Evolutionary conservation across 805 yeast genomes (phyloP).

Genomic region (Candida argentea): DNA sequence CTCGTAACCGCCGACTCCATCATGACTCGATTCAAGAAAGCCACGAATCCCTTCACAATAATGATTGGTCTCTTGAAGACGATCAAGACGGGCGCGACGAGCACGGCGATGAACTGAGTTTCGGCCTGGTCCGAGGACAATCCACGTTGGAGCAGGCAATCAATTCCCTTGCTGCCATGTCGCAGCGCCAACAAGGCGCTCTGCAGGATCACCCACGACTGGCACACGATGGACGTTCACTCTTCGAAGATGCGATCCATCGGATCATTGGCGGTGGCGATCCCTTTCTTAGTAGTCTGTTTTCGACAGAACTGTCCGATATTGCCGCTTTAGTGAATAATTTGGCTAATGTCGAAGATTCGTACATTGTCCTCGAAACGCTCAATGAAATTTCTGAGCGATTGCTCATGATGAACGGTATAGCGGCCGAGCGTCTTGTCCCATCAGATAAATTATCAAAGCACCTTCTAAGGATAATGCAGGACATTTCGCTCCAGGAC

Average conservation of each 20-base stretch:
- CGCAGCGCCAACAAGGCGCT: no score
- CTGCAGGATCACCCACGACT: conserved; percentile 1
- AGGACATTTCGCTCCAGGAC: conserved; percentile 38
- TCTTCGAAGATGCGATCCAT: conserved; percentile 23
- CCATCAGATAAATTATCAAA: conserved; percentile 50
- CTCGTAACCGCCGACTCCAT: no score
- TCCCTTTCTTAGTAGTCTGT: conserved; percentile 7
- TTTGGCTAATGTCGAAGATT: conserved; percentile 39
- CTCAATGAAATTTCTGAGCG: conserved; percentile 55
- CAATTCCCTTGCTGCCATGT: no score
- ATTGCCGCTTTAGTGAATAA: conserved; percentile 26
- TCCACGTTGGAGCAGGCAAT: no score
- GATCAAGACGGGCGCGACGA: no score
- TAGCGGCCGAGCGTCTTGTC: conserved; percentile 51
- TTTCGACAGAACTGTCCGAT: conserved; percentile 16
- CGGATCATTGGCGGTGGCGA: conserved; percentile 20
- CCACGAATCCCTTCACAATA: no score
- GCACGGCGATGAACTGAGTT: no score
- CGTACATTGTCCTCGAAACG: conserved; percentile 53
- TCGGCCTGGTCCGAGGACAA: no score
- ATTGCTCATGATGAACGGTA: conserved; percentile 57
- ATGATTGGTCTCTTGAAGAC: no score
- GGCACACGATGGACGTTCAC: not conserved
- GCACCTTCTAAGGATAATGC: conserved; percentile 47
- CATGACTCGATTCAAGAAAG: no score